phyloP scores from a whole-genome alignment of 345 rosid species.

The Clarkia xantiana region DNA sequence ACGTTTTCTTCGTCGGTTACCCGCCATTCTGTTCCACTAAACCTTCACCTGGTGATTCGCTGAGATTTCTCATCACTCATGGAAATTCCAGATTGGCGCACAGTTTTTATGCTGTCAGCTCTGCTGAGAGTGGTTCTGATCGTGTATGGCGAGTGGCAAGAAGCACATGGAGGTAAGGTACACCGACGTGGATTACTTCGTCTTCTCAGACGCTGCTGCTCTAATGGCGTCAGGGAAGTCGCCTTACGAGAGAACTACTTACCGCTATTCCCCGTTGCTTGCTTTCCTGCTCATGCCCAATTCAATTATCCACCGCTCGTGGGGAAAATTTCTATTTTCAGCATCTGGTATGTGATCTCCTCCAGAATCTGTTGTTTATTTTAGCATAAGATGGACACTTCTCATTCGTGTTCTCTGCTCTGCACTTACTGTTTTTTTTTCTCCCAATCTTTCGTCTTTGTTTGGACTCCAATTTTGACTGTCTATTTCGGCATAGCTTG shows the following conservation, averaged over 20 bases:
- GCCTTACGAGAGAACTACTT: constrained; percentile 68
- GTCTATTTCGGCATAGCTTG: no score
- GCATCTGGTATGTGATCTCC: constrained; percentile 36
- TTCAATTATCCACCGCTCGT: constrained; percentile 41
- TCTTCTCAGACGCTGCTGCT: constrained; percentile 88
- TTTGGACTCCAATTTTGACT: no score
- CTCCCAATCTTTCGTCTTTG: no score
- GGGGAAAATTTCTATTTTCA: constrained; percentile 87
- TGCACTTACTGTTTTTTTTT: no score
- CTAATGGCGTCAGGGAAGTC: constrained; percentile 63
- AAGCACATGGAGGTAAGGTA: constrained; percentile 75
- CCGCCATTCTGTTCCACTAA: no score
- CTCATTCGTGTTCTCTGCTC: background rate
- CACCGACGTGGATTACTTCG: constrained; percentile 78
- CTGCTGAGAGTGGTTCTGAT: constrained; percentile 49
- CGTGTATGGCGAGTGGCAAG: constrained; percentile 88
- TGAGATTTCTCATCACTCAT: constrained; percentile 5
- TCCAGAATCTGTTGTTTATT: background rate
- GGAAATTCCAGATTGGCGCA: constrained; percentile 17
- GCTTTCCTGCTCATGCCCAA: constrained; percentile 65
- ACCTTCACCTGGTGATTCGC: no score
- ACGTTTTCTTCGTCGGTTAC: no score
- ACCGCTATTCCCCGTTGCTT: constrained; percentile 79
- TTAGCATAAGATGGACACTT: background rate
- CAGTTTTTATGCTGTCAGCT: constrained; percentile 34